Base-by-base conservation (phyloP, 495 filamentous ascomycete genomes). In the Neurospora sp. region DNA sequence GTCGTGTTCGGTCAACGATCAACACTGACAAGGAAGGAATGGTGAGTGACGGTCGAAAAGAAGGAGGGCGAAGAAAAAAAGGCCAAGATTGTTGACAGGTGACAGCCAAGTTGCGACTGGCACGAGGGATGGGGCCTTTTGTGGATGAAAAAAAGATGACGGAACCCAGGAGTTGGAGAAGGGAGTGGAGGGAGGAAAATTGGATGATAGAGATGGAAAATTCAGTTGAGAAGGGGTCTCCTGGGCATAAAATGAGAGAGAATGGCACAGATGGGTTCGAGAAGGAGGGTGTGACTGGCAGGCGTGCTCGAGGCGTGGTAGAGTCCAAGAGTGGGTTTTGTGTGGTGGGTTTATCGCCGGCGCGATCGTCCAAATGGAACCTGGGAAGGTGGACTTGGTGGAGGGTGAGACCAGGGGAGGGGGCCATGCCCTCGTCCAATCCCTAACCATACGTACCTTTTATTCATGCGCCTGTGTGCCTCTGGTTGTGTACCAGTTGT, bases 321-420 rank as follows among this genome's bases (percentile, higher is more conserved):
- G 37, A 18, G 27, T 37, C 39, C 23, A 14, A 38, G 46, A 44
- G 70, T 48, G 40, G 31, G 54, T 66, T 72, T 35, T 39, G 42
- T 72, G 71, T 66, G 71, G 46, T 72, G 71, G 71, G 71, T 72
- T 72, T 44, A 71, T 71, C 39, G 41, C 70, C 70, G 38, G 41
- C 23, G 5, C 39, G 38, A 71, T 41, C 37, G 27, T 44, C 70
- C 70, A 31, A 71, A 31, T 18, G 70, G 23, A 16, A 31, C 41
- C 12, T 27, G 23, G 3, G 39, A 71, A 54, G 46, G 10, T 35
- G 54, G 54, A 62, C 27, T 66, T 35, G 54, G 54, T 35, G 20
- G 41, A 54, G 20, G 70, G 23, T 12, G 41, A 72, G 70, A 48
- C 39, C 70, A 35, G 70, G 70, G 41, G 41, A 31, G 70, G 42